Evolutionary conservation across 176 grass and related monocot genomes (phyloP).

Genomic region (Triticum turgidum): DNA sequence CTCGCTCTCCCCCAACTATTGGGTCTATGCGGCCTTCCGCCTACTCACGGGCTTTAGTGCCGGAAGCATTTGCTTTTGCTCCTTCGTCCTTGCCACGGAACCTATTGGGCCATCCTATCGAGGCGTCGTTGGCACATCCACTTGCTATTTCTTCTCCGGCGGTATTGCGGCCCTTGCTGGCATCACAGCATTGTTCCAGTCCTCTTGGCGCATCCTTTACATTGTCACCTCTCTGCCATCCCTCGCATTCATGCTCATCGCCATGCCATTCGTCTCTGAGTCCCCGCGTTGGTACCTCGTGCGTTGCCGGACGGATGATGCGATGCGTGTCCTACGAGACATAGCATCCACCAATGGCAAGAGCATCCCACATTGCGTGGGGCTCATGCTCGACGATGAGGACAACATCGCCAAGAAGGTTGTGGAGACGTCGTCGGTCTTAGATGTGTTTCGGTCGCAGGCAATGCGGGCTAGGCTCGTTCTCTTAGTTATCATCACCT

Average conservation of each 20-base stretch:
- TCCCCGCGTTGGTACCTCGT: constrained; percentile 89
- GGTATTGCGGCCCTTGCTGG: constrained; percentile 62
- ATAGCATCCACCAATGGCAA: constrained; percentile 56
- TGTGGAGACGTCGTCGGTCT: background rate
- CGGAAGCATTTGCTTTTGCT: constrained; percentile 64
- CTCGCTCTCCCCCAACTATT: constrained; percentile 47
- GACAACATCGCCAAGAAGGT: background rate
- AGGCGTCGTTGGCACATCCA: constrained; percentile 64
- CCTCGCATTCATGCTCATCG: constrained; percentile 38
- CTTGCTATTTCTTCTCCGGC: constrained; percentile 87
- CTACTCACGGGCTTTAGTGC: constrained; percentile 86
- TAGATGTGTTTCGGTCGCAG: constrained; percentile 57
- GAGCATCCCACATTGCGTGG: constrained; percentile 31
- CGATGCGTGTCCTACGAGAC: constrained; percentile 43
- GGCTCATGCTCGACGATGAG: constrained; percentile 55
- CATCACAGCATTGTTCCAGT: constrained; percentile 50
- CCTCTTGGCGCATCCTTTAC: constrained; percentile 68
- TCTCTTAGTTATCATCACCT: constrained; percentile 55
- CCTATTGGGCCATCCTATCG: constrained; percentile 59
- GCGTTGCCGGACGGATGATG: constrained; percentile 40
- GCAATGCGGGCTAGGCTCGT: constrained; percentile 52
- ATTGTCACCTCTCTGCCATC: constrained; percentile 67
- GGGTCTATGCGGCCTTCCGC: constrained; percentile 54
- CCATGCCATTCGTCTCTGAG: constrained; percentile 68
- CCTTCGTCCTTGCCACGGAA: constrained; percentile 85